These are phyloP conservation scores for Austroboletus festivus DNA, from an alignment of 768 basidiomycete genomes.

Conservation along the genomic window DNA sequence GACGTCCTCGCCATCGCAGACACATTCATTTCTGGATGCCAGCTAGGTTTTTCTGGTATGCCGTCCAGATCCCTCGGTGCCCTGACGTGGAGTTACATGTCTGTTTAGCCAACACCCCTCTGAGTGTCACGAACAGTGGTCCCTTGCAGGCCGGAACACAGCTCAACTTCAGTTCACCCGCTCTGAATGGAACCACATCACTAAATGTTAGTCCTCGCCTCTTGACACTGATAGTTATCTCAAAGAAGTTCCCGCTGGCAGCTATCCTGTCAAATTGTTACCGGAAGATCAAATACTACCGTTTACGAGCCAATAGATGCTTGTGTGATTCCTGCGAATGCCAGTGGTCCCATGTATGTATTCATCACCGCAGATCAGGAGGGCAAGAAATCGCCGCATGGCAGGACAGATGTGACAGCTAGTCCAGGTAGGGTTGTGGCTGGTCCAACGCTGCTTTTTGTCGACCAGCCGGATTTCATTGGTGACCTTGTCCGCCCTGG, in stretches of 20 bases:
- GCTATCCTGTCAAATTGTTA: conserved; percentile 73
- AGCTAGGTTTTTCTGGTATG: conserved; percentile 54
- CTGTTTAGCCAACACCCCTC: conserved; percentile 51
- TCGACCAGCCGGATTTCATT: conserved; percentile 53
- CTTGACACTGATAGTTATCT: conserved; percentile 4
- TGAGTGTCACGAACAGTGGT: conserved; percentile 65
- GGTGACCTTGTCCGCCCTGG: conserved; percentile 42
- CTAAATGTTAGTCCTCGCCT: conserved; percentile 35
- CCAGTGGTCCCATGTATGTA: conserved; percentile 74
- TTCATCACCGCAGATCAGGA: conserved; percentile 63
- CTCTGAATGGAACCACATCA: conserved; percentile 49
- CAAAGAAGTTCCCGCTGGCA: conserved; percentile 32
- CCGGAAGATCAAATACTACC: conserved; percentile 55
- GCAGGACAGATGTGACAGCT: conserved; percentile 44
- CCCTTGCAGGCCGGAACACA: conserved; percentile 52
- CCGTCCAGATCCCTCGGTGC: neutral
- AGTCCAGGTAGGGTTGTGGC: conserved; percentile 45
- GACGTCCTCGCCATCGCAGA: conserved; percentile 72
- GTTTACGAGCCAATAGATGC: conserved; percentile 55
- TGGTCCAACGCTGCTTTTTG: conserved; percentile 68
- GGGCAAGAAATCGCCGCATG: conserved; percentile 48
- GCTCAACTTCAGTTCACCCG: conserved; percentile 57
- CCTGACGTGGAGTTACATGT: neutral
- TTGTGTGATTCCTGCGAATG: conserved; percentile 61
- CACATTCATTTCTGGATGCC: conserved; percentile 67